Conservation (phyloP, 1,284 basidiomycete genomes). For the Xerocomus minutiporus region DNA sequence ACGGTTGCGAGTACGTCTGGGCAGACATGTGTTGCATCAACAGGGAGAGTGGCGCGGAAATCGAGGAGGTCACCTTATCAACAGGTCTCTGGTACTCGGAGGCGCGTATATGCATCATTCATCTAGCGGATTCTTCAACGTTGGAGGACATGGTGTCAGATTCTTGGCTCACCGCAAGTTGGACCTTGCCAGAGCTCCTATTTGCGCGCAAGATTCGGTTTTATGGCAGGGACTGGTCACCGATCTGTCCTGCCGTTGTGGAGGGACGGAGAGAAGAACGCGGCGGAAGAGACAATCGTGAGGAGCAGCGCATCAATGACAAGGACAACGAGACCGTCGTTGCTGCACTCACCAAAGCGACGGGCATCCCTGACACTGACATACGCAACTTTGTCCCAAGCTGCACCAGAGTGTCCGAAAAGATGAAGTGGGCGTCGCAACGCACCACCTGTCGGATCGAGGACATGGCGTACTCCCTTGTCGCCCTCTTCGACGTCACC, state of each 20-base stretch:
- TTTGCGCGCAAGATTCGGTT: constrained; percentile 26
- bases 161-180: constrained; percentile 24
- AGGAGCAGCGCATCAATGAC: constrained; percentile 23
- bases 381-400: constrained; percentile 21
- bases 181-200: constrained; percentile 24
- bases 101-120: constrained; percentile 24
- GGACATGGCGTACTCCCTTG: constrained; percentile 25
- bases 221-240: constrained; percentile 26
- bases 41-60: constrained; percentile 25
- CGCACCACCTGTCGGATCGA: constrained; percentile 22
- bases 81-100: constrained; percentile 24
- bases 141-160: constrained; percentile 24
- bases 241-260: constrained; percentile 15
- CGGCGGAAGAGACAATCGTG: constrained; percentile 3
- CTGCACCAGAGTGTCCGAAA: constrained; percentile 22
- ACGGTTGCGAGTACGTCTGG: constrained; percentile 29
- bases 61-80: constrained; percentile 27
- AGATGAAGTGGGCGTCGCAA: constrained; percentile 25
- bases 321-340: constrained; percentile 23
- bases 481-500: constrained; percentile 21
- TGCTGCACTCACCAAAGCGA: constrained; percentile 14
- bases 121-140: constrained; percentile 19
- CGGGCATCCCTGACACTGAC: constrained; percentile 22
- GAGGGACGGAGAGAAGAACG: constrained; percentile 22
- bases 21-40: constrained; percentile 31